Evolutionary conservation across 2,329 filamentous ascomycete species (phyloP), one percentile per base, ranked within the genome.

Genomic region (Talaromyces marneffei): DNA sequence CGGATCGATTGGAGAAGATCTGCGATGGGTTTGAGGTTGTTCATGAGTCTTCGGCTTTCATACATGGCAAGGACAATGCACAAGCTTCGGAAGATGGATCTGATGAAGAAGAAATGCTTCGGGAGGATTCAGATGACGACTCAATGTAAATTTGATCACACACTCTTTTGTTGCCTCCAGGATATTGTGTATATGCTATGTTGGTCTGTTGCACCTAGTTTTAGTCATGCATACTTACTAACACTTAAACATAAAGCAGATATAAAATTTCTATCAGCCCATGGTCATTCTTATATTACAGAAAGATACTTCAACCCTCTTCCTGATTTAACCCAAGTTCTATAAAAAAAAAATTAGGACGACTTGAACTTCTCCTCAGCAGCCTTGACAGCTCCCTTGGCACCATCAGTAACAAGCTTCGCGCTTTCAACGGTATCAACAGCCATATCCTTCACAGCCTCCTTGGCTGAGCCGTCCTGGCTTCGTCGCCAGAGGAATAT

Each of bases 401-500:
- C 42, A 29, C 46, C 18, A 3, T 42, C 57, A 18, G 42, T 39
- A 46, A 62, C 55, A 16, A 39, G 18, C 48, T 62, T 62, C 5
- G 60, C 61, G 25, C 57, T 35, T 16, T 6, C 57, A 6, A 35
- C 39, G 18, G 62, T 40, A 10, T 64, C 62, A 14, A 44, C 44
- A 25, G 57, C 72, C 59, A 78, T 53, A 27, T 74, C 71, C 68
- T 77, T 76, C 56, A 73, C 69, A 12, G 77, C 75, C 59, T 70
- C 77, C 18, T 65, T 61, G 16, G 70, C 52, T 2, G 75, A 76
- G 8, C 74, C 73, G 4, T 90, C 87, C 71, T 87, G 77, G 63
- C 81, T 83, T 66, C 80, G 77, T 62, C 69, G 73, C 75, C 87
- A 88, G 70, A 85, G 60, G 68, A 85, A 76, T 72, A 97, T 97